Evolutionary conservation across 345 rosid genomes (phyloP), one percentile per base, ranked within the genome.

Genomic region (Carallia brachiata): DNA sequence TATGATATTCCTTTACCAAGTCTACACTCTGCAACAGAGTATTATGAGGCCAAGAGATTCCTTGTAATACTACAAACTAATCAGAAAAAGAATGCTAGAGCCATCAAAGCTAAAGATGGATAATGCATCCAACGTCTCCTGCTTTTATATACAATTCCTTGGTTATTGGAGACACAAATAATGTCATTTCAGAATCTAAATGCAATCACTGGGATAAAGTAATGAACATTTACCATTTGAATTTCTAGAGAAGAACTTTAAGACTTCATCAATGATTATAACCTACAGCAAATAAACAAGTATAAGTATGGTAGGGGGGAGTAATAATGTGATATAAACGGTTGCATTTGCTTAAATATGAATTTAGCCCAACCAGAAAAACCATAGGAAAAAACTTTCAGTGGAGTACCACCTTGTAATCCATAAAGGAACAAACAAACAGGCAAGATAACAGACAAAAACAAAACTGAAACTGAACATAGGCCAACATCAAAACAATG

Each of bases 171-270:
- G 2, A 56, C 28, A 17, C n/a, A 16, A 27, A 52, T 10, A 53
- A 65, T 28, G 13, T 10, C 31, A 28, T 39, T 23, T 37, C n/a
- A 63, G 52, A 64, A 63, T 6, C 36, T 8, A 44, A 44, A 44
- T 32, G 34, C 34, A 32, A 32, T 32, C 34, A 32, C 4, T 1
- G n/a, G 59, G 70, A 58, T 47, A 56, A 62, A 64, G 40, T n/a
- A 67, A 55, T 30, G 40, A 78, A 58, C 64, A 48, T 70, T 23
- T 83, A 90, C 96, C 96, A 31, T 28, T 9, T 23, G 90, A 80
- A 63, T 85, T 90, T 81, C 99, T 92, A 1, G 98, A 92, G 79
- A 95, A 82, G 85, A 92, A 89, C 86, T 95, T 95, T 56, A 95
- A 82, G 73, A 95, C 64, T 80, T 95, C 99, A 63, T 95, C 99